phyloP scores from a whole-genome alignment of 768 basidiomycete genomes.

The Mycena haematopus region DNA sequence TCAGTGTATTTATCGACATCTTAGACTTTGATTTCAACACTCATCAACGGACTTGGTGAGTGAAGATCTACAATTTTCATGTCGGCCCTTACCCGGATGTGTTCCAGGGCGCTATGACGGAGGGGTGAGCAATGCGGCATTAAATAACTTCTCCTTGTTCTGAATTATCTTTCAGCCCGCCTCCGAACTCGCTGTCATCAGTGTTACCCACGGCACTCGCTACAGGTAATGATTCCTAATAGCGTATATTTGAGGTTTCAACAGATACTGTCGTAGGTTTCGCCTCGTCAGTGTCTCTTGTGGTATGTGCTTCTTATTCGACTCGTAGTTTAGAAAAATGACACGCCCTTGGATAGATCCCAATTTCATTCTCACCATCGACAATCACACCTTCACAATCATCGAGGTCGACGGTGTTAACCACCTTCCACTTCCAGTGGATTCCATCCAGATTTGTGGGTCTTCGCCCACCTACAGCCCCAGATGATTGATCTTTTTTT shows the following conservation, averaged over 20 bases:
- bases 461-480: no score
- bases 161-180: slow-evolving; percentile 32
- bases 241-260: no score
- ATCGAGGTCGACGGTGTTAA: slow-evolving; percentile 47
- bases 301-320: neutral
- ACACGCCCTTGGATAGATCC: slow-evolving; percentile 26
- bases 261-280: slow-evolving; percentile 45
- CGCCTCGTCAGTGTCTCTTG: slow-evolving; percentile 43
- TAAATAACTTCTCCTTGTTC: neutral
- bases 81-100: no score
- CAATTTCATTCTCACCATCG: slow-evolving; percentile 37
- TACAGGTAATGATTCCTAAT: no score
- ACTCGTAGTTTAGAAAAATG: neutral
- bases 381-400: slow-evolving; percentile 36
- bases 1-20: neutral
- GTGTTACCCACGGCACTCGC: slow-evolving; percentile 43
- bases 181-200: slow-evolving; percentile 45
- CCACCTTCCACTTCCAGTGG: slow-evolving; percentile 41
- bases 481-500: slow-evolving; percentile 39
- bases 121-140: slow-evolving; percentile 35
- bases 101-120: slow-evolving; percentile 43
- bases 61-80: no score
- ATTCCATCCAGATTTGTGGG: slow-evolving; percentile 45
- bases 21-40: slow-evolving; percentile 26
- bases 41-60: slow-evolving; percentile 44